phyloP scores from a whole-genome alignment of 805 yeast genomes.

The Candida piceae region DNA sequence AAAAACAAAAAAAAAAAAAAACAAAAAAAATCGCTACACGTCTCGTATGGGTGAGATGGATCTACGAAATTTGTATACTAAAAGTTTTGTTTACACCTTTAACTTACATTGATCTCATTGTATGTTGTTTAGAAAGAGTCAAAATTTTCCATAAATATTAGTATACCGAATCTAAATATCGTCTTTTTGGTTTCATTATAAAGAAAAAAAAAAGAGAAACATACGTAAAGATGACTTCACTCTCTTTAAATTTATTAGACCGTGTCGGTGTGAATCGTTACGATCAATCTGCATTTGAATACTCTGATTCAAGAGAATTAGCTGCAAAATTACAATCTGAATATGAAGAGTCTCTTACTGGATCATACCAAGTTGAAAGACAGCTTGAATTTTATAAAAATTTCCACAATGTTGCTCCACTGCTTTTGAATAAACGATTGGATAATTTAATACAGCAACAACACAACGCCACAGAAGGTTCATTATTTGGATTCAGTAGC shows the following conservation, averaged over 20 bases:
- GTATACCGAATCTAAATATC: too few relatives aligned
- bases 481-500: conserved; percentile 9
- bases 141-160: too few relatives aligned
- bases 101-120: too few relatives aligned
- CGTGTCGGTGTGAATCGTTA: neutral
- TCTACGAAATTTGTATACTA: too few relatives aligned
- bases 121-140: too few relatives aligned
- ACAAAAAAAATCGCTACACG: too few relatives aligned
- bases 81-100: too few relatives aligned
- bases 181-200: too few relatives aligned
- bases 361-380: neutral
- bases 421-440: conserved; percentile 7
- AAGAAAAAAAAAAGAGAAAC: neutral
- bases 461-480: neutral
- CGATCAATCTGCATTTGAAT: conserved; percentile 3
- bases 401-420: neutral
- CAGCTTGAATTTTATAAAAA: neutral
- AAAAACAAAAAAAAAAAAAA: too few relatives aligned
- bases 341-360: conserved; percentile 1
- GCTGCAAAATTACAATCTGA: conserved; percentile 12
- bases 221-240: conserved; percentile 10
- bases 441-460: conserved; percentile 6
- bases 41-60: too few relatives aligned
- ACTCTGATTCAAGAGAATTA: conserved; percentile 6
- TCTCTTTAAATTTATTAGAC: conserved; percentile 9